Base-by-base conservation (phyloP, 352 stramenopile genomes). In the Lagenidium sp. region DNA sequence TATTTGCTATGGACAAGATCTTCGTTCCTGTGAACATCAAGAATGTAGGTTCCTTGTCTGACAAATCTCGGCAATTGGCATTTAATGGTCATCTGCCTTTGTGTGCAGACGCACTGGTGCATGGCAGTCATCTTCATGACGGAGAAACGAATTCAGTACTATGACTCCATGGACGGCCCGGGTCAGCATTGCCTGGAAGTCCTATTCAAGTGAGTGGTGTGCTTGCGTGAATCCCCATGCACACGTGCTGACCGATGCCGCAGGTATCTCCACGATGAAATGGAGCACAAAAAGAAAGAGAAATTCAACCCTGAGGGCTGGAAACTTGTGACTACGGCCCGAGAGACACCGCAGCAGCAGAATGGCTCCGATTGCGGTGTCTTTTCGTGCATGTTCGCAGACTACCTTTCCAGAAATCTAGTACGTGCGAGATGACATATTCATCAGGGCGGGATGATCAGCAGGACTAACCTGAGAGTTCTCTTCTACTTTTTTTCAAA, bases 1-100 rank as follows among this genome's bases (percentile, higher is more conserved):
- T 94, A n/a, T 94, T 94, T 44, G 55, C 74, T n/a, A 88, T 94
- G 78, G 81, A 94, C 63, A 94, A 94, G 47, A 69, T 94, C 50
- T 91, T 91, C 45, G 66, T 94, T 3, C 81, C 81, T 4, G 69
- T 94, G 39, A 91, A 94, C 41, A 61, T 94, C n/a, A 79, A 68
- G 34, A 91, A 94, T 44, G 81, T 90, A 68, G 44, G 72, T 57
- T 11, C 20, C 30, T 38, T 11, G 10, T 32, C 7, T n/a, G 7
- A 19, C 15, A 23, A 19, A n/a, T n/a, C n/a, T n/a, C n/a, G n/a
- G n/a, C n/a, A n/a, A n/a, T n/a, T n/a, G n/a, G n/a, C n/a, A n/a
- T n/a, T n/a, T n/a, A n/a, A n/a, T n/a, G n/a, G n/a, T n/a, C n/a
- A n/a, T n/a, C 20, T 20, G 18, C 34, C 4, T 46, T 56, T 0